phyloP scores from a whole-genome alignment of 768 basidiomycete species.

The Kwoniella bestiolae region DNA sequence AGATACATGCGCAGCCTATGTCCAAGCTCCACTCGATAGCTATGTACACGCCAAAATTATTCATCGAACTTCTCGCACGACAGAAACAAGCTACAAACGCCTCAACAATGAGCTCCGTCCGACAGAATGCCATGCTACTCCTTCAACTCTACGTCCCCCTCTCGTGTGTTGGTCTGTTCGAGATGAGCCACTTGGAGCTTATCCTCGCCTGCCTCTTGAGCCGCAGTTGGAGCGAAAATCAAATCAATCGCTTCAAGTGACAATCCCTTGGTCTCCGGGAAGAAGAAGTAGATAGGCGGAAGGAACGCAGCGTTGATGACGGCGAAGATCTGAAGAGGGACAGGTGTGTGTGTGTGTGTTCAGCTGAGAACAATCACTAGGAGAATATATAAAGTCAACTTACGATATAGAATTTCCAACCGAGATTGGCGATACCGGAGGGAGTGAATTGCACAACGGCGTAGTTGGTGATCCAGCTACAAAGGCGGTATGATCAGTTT shows the following conservation, averaged over 20 bases:
- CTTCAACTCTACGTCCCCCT: constrained; percentile 1
- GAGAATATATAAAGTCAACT: constrained; percentile 9
- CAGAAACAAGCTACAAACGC: no score
- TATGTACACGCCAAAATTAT: no score
- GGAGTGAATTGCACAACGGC: constrained; percentile 30
- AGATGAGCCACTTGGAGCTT: background rate
- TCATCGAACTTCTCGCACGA: no score
- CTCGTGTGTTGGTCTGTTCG: background rate
- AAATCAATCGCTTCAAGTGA: constrained; percentile 37
- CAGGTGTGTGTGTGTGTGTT: background rate
- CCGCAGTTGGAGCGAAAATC: constrained; percentile 16
- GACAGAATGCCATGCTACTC: background rate
- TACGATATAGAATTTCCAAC: constrained; percentile 33
- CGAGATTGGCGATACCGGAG: constrained; percentile 23
- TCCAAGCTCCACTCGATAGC: no score
- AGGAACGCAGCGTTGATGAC: constrained; percentile 38
- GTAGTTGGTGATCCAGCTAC: constrained; percentile 19
- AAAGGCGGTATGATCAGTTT: background rate
- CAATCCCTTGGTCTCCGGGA: constrained; percentile 41
- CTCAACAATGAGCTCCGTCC: background rate
- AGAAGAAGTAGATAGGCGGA: constrained; percentile 39
- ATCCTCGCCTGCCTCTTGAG: background rate
- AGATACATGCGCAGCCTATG: no score
- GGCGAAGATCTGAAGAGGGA: constrained; percentile 25
- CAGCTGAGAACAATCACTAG: background rate